Percentiles rank a stretch among this genome's conserved stretches.
Conservation (phyloP, 371 early-diverging fungal genomes). For the Mortierella sp. region DNA sequence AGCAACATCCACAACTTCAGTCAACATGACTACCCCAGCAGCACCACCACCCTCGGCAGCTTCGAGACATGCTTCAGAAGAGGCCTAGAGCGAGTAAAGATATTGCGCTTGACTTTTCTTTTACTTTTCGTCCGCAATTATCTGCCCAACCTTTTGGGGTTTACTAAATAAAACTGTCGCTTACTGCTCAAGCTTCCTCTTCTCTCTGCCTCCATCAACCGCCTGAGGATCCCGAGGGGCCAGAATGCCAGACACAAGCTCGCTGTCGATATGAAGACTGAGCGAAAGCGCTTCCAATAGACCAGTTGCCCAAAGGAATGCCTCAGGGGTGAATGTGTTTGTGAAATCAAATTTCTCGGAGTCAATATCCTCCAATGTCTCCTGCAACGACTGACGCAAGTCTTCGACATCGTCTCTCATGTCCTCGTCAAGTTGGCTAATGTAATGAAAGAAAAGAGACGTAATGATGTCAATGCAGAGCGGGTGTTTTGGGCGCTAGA, state of each 20-base stretch:
- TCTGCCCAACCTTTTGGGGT: not conserved
- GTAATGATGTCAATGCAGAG: not conserved
- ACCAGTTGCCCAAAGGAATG: conserved; percentile 57
- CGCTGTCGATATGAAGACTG: conserved; percentile 31
- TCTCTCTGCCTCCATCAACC: not conserved
- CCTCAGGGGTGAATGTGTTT: conserved; percentile 51
- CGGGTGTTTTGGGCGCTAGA: not conserved
- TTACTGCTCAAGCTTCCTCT: conserved; percentile 16
- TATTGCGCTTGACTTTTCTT: not conserved
- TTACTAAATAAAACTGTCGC: not conserved
- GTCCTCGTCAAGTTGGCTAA: conserved; percentile 47
- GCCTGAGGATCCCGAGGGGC: conserved; percentile 15
- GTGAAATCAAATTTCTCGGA: conserved; percentile 58
- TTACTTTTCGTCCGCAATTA: not conserved
- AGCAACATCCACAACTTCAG: conserved; percentile 3
- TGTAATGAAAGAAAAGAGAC: not conserved
- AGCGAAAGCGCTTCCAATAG: conserved; percentile 35
- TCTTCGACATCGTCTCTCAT: conserved; percentile 60
- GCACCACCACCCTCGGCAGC: conserved; percentile 9
- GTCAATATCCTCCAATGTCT: conserved; percentile 60
- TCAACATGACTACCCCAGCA: not conserved
- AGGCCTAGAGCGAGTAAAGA: not conserved
- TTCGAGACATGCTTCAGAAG: not conserved
- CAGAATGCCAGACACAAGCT: conserved; percentile 17
- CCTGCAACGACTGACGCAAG: conserved; percentile 62